Percentiles rank a stretch among this genome's conserved stretches.
Conservation (phyloP, 1,139 yeast genomes). For the Insectozyma bohioensis region DNA sequence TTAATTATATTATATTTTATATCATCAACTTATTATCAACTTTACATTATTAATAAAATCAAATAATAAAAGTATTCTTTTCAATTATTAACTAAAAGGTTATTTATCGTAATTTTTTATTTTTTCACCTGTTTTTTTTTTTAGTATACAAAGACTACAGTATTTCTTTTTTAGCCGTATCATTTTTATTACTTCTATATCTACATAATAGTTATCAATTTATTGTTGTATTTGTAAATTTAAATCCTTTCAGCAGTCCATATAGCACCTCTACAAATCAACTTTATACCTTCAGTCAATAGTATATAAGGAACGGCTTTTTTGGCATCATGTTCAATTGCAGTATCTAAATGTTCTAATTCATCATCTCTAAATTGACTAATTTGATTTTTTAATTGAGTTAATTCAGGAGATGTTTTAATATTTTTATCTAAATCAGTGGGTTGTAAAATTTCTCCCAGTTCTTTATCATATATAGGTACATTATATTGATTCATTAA, state of each 20-base stretch:
- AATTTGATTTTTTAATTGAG: constrained; percentile 57
- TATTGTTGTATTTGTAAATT: no score
- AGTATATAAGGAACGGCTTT: constrained; percentile 90
- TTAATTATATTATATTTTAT: no score
- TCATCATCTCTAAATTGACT: constrained; percentile 90
- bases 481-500: constrained; percentile 59
- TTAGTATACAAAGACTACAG: no score
- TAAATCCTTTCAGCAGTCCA: constrained; percentile 85
- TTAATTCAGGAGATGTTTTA: constrained; percentile 54
- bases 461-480: constrained; percentile 43
- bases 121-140: no score
- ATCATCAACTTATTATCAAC: no score
- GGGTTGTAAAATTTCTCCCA: constrained; percentile 30
- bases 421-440: constrained; percentile 26
- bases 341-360: constrained; percentile 92
- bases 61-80: no score
- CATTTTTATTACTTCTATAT: no score
- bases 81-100: no score
- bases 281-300: constrained; percentile 83
- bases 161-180: no score
- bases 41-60: no score
- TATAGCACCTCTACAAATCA: constrained; percentile 83
- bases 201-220: no score
- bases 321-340: constrained; percentile 87
- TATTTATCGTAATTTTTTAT: no score